Evolutionary conservation across 169 alveolate species (phyloP).

Genomic region (Miamiensis avidus): DNA sequence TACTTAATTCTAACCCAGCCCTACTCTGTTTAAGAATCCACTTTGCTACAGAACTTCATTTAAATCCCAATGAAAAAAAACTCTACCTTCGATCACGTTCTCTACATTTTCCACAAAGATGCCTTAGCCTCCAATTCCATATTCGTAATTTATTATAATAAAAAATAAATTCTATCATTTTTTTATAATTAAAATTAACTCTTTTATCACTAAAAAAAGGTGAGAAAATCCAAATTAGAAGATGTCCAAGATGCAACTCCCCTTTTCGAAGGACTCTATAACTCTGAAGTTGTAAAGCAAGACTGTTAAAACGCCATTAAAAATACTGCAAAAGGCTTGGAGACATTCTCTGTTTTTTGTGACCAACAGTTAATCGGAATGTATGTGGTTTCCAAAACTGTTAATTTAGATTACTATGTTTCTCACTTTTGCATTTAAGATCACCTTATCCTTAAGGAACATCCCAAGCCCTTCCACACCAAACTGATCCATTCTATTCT

Average conservation of each 20-base stretch:
- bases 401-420: conserved; percentile 75
- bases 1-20: conserved; percentile 89
- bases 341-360: conserved; percentile 64
- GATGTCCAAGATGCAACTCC: conserved; percentile 51
- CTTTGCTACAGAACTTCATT: conserved; percentile 74
- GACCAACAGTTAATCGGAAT: conserved; percentile 72
- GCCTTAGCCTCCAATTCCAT: conserved; percentile 52
- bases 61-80: conserved; percentile 70
- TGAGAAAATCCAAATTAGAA: conserved; percentile 30
- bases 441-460: conserved; percentile 74
- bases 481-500: conserved; percentile 68
- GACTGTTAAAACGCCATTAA: conserved; percentile 59
- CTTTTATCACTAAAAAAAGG: no score
- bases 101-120: conserved; percentile 86
- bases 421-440: conserved; percentile 85
- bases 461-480: conserved; percentile 78
- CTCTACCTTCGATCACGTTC: conserved; percentile 82
- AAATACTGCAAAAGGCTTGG: conserved; percentile 56
- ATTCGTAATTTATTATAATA: no score
- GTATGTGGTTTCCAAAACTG: conserved; percentile 74
- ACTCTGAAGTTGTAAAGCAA: conserved; percentile 53
- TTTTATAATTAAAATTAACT: no score
- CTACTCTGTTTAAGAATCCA: conserved; percentile 80
- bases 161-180: no score
- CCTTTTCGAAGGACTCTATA: conserved; percentile 59